Evolutionary conservation across 768 basidiomycete species (phyloP).

Genomic region (Termitomyces sp.): DNA sequence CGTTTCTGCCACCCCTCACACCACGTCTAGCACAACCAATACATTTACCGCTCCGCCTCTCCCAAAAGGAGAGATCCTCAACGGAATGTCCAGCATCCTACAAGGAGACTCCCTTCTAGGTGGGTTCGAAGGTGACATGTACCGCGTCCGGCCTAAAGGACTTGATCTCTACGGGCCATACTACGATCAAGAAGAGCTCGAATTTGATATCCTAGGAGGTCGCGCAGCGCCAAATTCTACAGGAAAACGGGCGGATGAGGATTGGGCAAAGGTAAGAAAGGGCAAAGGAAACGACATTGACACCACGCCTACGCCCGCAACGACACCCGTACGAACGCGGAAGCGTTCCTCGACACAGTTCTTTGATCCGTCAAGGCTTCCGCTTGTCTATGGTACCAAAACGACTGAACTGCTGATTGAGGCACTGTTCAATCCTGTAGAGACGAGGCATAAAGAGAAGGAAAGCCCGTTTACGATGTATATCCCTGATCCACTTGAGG

Average conservation of each 20-base stretch:
- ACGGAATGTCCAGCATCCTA: slow-evolving; percentile 58
- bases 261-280: not conserved
- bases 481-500: slow-evolving; percentile 16
- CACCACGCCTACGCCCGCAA: not conserved
- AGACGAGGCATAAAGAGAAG: slow-evolving; percentile 31
- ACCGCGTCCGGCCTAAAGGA: slow-evolving; percentile 43
- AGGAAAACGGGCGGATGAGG: not conserved
- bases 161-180: slow-evolving; percentile 41
- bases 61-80: slow-evolving; percentile 67
- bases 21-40: slow-evolving; percentile 7
- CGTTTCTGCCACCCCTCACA: not conserved
- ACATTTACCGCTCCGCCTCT: slow-evolving; percentile 60
- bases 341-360: slow-evolving; percentile 10
- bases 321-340: not conserved
- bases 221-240: not conserved
- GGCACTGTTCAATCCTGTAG: slow-evolving; percentile 70
- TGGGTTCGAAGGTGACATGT: slow-evolving; percentile 39
- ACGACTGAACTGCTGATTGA: slow-evolving; percentile 74
- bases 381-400: slow-evolving; percentile 49
- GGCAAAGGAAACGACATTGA: slow-evolving; percentile 8
- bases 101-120: slow-evolving; percentile 8
- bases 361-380: slow-evolving; percentile 39
- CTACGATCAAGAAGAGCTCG: slow-evolving; percentile 29
- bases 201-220: slow-evolving; percentile 28
- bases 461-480: slow-evolving; percentile 40